Percentiles rank a stretch among this genome's conserved stretches.
Evolutionary conservation across 768 basidiomycete genomes (phyloP).

Genomic region (Naganishia vishniacii): DNA sequence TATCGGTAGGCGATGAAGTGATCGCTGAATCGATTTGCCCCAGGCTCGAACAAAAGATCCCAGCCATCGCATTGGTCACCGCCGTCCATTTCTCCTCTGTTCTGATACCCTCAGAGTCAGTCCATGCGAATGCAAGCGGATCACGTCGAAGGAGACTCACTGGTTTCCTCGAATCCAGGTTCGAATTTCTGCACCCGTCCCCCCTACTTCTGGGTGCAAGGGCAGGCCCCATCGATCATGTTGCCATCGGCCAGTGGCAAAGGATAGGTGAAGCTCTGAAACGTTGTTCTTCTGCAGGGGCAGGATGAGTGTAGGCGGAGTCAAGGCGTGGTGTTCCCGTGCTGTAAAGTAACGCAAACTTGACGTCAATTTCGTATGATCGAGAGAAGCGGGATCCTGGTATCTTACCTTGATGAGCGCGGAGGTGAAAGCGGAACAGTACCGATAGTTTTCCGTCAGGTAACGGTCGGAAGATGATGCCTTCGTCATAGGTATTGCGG

Average conservation of each 20-base stretch:
- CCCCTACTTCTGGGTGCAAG: constrained; percentile 62
- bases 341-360: neutral
- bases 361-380: neutral
- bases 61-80: constrained; percentile 80
- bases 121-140: too few species aligned
- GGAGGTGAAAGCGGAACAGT: constrained; percentile 71
- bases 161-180: constrained; percentile 74
- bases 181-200: constrained; percentile 82
- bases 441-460: constrained; percentile 76
- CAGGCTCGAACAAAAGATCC: constrained; percentile 89
- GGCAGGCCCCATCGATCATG: constrained; percentile 79
- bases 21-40: constrained; percentile 54
- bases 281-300: constrained; percentile 78
- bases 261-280: constrained; percentile 77
- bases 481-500: constrained; percentile 48
- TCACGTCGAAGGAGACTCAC: constrained; percentile 18
- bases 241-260: constrained; percentile 90
- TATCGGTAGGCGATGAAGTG: constrained; percentile 60
- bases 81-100: constrained; percentile 74
- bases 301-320: constrained; percentile 80
- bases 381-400: constrained; percentile 34
- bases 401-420: constrained; percentile 29
- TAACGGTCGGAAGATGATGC: constrained; percentile 59
- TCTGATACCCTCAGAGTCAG: too few species aligned
- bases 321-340: constrained; percentile 66